These are phyloP conservation scores for Streptanthus diversifolius DNA, from an alignment of 345 rosid genomes.

Conservation along the genomic window DNA sequence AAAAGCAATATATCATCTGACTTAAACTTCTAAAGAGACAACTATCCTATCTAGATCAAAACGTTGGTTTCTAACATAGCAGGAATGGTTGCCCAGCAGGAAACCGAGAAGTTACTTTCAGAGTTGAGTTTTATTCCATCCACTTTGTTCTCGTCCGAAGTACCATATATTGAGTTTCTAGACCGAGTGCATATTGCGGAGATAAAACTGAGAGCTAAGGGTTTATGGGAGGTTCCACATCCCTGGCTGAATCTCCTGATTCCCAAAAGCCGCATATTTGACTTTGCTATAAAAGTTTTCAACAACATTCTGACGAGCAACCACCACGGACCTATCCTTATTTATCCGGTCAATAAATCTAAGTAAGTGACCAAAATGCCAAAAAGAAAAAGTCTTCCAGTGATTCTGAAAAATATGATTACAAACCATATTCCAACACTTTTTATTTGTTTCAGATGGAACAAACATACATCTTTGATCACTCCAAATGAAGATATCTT, in stretches of 20 bases:
- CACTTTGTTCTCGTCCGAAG: constrained; percentile 67
- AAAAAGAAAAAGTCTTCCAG: not conserved
- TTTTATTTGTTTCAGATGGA: constrained; percentile 63
- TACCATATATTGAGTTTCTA: constrained; percentile 72
- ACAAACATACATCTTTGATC: constrained; percentile 60
- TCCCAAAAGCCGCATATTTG: constrained; percentile 55
- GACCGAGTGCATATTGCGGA: constrained; percentile 76
- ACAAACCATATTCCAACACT: constrained; percentile 10
- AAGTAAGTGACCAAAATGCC: constrained; percentile 45
- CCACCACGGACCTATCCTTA: constrained; percentile 84
- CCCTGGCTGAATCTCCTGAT: constrained; percentile 93
- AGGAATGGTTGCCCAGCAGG: constrained; percentile 41
- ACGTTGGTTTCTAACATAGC: constrained; percentile 21
- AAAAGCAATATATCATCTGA: not conserved
- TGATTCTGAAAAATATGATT: not conserved
- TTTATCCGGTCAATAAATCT: constrained; percentile 79
- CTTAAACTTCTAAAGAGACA: not conserved
- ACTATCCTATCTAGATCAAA: not conserved
- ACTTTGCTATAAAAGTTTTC: constrained; percentile 61
- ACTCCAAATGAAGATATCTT: constrained; percentile 77
- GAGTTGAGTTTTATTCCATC: constrained; percentile 62
- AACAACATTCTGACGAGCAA: constrained; percentile 59
- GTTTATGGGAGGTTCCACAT: constrained; percentile 93
- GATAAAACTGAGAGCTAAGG: constrained; percentile 64
- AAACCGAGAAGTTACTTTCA: constrained; percentile 51